phyloP scores from a whole-genome alignment of 1,139 yeast genomes.

The Candida sp. region DNA sequence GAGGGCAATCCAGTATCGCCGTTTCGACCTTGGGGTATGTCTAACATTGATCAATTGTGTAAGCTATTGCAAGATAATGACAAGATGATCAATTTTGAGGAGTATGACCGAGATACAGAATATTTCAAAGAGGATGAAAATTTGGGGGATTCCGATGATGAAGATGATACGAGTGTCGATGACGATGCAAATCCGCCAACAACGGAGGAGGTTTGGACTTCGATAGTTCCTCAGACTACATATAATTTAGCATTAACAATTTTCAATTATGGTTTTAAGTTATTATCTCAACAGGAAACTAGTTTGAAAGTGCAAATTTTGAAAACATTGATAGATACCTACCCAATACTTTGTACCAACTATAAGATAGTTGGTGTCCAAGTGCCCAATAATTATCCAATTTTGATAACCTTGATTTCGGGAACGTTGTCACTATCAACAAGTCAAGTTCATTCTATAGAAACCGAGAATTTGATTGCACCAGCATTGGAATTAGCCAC shows the following conservation, averaged over 20 bases:
- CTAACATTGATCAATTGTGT: conserved; percentile 34
- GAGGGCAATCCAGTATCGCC: conserved; percentile 13
- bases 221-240: conserved; percentile 57
- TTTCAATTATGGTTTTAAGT: conserved; percentile 64
- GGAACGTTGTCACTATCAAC: conserved; percentile 15
- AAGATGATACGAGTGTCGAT: conserved; percentile 25
- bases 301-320: conserved; percentile 56
- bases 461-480: conserved; percentile 10
- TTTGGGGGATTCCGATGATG: conserved; percentile 36
- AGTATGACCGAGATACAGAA: conserved; percentile 28
- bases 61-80: conserved; percentile 33
- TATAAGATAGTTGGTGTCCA: conserved; percentile 60
- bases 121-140: conserved; percentile 34
- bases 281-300: conserved; percentile 66
- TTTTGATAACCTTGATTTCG: conserved; percentile 14
- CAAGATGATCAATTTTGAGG: conserved; percentile 24
- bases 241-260: conserved; percentile 61
- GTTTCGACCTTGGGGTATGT: conserved; percentile 58
- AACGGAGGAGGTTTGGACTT: conserved; percentile 47
- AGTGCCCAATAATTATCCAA: conserved; percentile 70
- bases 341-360: conserved; percentile 66
- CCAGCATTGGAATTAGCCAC: conserved; percentile 22
- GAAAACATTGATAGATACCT: conserved; percentile 41
- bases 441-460: conserved; percentile 4
- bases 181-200: conserved; percentile 21